Conservation (phyloP, 305 asterid genomes). For the Ilex paraguariensis region DNA sequence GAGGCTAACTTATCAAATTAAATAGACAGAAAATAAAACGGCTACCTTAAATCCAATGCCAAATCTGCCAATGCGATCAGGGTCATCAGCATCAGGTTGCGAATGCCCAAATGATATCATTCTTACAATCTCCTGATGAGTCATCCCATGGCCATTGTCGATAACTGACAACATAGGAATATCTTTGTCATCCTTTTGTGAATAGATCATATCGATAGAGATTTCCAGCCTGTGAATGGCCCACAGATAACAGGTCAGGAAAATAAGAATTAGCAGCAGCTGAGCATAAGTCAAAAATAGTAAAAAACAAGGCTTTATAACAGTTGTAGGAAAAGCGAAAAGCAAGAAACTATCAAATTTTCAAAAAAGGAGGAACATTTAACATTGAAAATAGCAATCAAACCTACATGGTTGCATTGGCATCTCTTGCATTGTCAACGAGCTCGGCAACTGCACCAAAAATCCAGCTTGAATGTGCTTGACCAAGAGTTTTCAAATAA, state of each 20-base stretch:
- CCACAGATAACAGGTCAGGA: slow-evolving; percentile 3
- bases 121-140: slow-evolving; percentile 45
- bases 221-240: slow-evolving; percentile 45
- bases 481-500: slow-evolving; percentile 67
- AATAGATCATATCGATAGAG: slow-evolving; percentile 37
- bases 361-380: neutral
- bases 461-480: slow-evolving; percentile 75
- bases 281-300: too few relatives aligned
- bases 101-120: slow-evolving; percentile 71
- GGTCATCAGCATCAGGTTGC: slow-evolving; percentile 42
- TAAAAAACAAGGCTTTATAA: neutral
- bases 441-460: slow-evolving; percentile 87
- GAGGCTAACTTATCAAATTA: too few relatives aligned
- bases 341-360: neutral
- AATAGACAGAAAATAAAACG: neutral
- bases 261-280: neutral
- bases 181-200: slow-evolving; percentile 34
- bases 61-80: slow-evolving; percentile 56
- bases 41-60: slow-evolving; percentile 81
- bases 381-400: slow-evolving; percentile 13
- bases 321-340: neutral
- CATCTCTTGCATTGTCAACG: slow-evolving; percentile 77
- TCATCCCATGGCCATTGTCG: slow-evolving; percentile 78
- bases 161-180: slow-evolving; percentile 63
- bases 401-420: slow-evolving; percentile 62